Percentiles rank a stretch among this genome's conserved stretches.
These are phyloP conservation scores for Termitomyces sp. DNA, from an alignment of 768 basidiomycete species.

Conservation along the genomic window DNA sequence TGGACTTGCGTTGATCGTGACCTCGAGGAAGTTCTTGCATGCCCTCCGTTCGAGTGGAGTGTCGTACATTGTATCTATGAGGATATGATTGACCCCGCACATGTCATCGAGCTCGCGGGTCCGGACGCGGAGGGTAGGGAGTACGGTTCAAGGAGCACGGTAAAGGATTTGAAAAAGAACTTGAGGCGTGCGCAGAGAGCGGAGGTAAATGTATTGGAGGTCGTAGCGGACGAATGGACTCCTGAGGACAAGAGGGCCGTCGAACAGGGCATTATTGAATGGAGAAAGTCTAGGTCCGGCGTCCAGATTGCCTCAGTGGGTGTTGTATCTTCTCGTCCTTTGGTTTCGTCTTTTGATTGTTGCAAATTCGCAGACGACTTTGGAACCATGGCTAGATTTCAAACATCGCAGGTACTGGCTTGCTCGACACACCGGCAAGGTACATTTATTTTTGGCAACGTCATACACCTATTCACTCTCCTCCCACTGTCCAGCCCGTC, in stretches of 20 bases:
- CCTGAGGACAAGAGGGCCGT: slow-evolving; percentile 39
- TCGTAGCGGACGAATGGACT: slow-evolving; percentile 32
- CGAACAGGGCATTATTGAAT: slow-evolving; percentile 48
- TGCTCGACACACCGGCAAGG: neutral
- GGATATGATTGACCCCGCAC: slow-evolving; percentile 47
- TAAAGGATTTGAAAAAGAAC: slow-evolving; percentile 61
- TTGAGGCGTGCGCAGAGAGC: slow-evolving; percentile 51
- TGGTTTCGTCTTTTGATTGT: neutral
- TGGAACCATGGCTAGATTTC: neutral
- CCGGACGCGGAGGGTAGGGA: slow-evolving; percentile 11
- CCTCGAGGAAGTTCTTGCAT: slow-evolving; percentile 15
- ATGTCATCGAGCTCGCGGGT: slow-evolving; percentile 34
- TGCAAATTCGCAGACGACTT: neutral
- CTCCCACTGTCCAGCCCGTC: neutral
- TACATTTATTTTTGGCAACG: neutral
- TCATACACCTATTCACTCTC: neutral
- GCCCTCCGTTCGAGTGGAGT: slow-evolving; percentile 42
- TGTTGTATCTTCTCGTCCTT: neutral
- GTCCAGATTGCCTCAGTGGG: slow-evolving; percentile 49
- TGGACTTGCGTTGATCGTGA: slow-evolving; percentile 55
- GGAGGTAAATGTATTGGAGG: slow-evolving; percentile 42
- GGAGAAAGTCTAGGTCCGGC: slow-evolving; percentile 48
- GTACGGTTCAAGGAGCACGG: slow-evolving; percentile 28
- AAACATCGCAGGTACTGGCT: neutral
- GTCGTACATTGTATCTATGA: slow-evolving; percentile 60